These are phyloP conservation scores for Chamaecrista fasciculata DNA, from an alignment of 306 rosid genomes.

Conservation along the genomic window DNA sequence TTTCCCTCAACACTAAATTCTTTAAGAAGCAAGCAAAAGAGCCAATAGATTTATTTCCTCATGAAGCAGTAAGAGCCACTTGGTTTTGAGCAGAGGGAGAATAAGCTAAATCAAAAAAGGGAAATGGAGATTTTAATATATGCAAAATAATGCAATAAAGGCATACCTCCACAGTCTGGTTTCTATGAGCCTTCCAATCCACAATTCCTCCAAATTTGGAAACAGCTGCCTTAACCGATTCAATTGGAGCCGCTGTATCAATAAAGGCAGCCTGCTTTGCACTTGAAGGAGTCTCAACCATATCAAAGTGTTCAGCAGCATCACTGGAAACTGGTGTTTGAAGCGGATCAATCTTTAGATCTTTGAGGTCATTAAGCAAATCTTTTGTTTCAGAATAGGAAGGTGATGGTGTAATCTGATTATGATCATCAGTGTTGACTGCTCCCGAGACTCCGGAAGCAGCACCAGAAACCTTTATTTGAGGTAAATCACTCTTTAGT, in stretches of 20 bases:
- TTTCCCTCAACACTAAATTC: neutral
- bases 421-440: neutral
- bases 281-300: slow-evolving; percentile 37
- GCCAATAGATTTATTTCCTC: slow-evolving; percentile 3
- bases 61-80: neutral
- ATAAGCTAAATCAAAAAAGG: neutral
- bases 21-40: neutral
- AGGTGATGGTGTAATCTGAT: neutral
- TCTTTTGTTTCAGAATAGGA: slow-evolving; percentile 26
- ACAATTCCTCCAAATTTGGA: slow-evolving; percentile 96
- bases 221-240: slow-evolving; percentile 97
- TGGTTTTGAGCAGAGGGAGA: neutral
- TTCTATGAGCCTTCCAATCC: slow-evolving; percentile 95
- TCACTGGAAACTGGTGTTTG: slow-evolving; percentile 9
- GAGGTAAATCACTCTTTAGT: slow-evolving; percentile 10
- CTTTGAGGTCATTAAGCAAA: slow-evolving; percentile 27
- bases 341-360: slow-evolving; percentile 13
- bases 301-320: slow-evolving; percentile 21
- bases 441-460: neutral
- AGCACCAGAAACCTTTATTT: neutral
- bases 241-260: slow-evolving; percentile 91
- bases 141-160: neutral
- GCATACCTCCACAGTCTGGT: slow-evolving; percentile 79
- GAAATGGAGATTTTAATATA: neutral
- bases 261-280: slow-evolving; percentile 47